These are phyloP conservation scores for Euclidium syriacum DNA, from an alignment of 345 rosid genomes.

Conservation along the genomic window DNA sequence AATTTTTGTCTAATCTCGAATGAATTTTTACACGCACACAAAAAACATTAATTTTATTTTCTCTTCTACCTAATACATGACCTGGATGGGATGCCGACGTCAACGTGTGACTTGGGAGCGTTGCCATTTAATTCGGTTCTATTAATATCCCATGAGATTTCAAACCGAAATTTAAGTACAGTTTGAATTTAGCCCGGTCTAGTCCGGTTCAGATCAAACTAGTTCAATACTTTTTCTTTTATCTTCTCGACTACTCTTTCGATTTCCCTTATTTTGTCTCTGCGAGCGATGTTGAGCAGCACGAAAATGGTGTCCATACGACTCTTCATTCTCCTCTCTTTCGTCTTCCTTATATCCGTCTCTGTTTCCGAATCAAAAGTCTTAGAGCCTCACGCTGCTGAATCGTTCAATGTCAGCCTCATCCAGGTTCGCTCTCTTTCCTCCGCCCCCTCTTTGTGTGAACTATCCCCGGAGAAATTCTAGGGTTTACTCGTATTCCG, in stretches of 20 bases:
- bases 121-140: slow-evolving; percentile 1
- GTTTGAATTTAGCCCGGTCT: background rate
- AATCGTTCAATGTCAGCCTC: slow-evolving; percentile 50
- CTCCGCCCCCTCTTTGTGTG: background rate
- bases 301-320: slow-evolving; percentile 11
- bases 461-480: background rate
- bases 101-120: background rate
- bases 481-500: background rate
- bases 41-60: background rate
- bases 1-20: background rate
- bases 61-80: background rate
- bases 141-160: background rate
- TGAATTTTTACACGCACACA: background rate
- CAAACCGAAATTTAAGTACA: background rate
- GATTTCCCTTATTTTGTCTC: background rate
- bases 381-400: slow-evolving; percentile 40
- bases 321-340: slow-evolving; percentile 16
- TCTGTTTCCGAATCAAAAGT: slow-evolving; percentile 28
- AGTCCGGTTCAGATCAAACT: background rate
- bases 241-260: background rate
- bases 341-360: slow-evolving; percentile 13
- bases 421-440: slow-evolving; percentile 44
- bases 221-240: background rate
- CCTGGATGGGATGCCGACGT: background rate
- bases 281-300: slow-evolving; percentile 15